Evolutionary conservation across 805 yeast genomes (phyloP), one percentile per base, ranked within the genome.

Genomic region (Spencermartinsiella europaea): DNA sequence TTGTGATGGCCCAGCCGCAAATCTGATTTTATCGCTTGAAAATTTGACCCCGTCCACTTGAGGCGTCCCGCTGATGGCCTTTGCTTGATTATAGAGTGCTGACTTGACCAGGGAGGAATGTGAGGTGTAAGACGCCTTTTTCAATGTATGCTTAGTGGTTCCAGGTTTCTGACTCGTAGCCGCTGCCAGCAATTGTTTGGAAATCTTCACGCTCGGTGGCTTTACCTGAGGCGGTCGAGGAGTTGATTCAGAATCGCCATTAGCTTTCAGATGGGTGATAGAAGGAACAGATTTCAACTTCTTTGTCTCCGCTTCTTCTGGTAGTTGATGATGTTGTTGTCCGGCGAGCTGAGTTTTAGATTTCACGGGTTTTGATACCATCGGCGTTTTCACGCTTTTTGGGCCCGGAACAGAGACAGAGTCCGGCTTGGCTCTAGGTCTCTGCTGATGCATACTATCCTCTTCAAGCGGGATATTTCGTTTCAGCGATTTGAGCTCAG

Each of bases 61-160:
- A 3, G 68, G 64, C 1, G 49, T 46, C n/a, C n/a, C n/a, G 14
- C 22, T 27, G 34, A 25, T 7, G 31, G n/a, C 33, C 34, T 63
- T 60, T 1, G 69, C 67, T 47, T 63, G 60, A 34, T 66, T 68
- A 21, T 61, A 27, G 5, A 65, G 59, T 0, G 70, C 65, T 1
- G 65, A 57, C 49, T 62, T 68, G 65, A 66, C 60, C 42, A 67
- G 55, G 3, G 14, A n/a, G 16, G 34, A n/a, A 14, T 25, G 31
- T 12, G 37, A 14, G 19, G 37, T 15, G n/a, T 34, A 15, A 8
- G 37, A 15, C n/a, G n/a, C 37, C 19, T 34, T 34, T 14, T 16
- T 34, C 19, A 16, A 8, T 16, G 37, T 16, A 5, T 7, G 37
- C n/a, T 34, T 34, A 25, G 7, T 25, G 12, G 31, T 7, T 7